Evolutionary conservation across 768 basidiomycete species (phyloP), one percentile per base, ranked within the genome.

Genomic region (Pholiota microspora): DNA sequence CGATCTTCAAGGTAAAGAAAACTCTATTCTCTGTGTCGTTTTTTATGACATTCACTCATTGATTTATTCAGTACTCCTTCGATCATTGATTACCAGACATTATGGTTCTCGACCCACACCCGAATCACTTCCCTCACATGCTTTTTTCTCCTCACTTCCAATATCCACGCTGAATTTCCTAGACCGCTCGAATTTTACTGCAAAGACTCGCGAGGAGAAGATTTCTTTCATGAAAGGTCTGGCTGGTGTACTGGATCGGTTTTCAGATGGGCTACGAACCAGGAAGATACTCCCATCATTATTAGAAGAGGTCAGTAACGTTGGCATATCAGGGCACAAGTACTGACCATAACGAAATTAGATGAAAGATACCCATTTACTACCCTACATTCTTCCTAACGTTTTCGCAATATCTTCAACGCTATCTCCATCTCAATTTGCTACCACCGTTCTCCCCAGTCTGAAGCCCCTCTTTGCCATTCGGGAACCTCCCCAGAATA

Each of bases 401-500:
- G 90, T 98, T 12, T 96, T 99, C 66, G 80, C 82, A 45, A 98
- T 99, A 54, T 85, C 93, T 18, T 83, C 79, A 55, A 77, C 85
- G 21, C 73, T 98, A 46, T 83, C 89, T 5, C 80, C 92, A 4
- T 65, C 78, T 12, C 93, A 95, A 64, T 99, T 99, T 64, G 86
- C 88, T 0, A 74, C 77, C 15, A 74, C 81, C 51, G 94, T 98
- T 2, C 75, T 98, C 3, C 93, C 94, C 1, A 89, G 86, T 62
- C 77, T 98, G 31, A 94, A 89, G 64, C 96, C 95, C 0, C 71
- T 99, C 15, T 99, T 99, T 59, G 77, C 75, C 0, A 75, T 98
- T 64, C 94, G 90, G 67, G 97, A 99, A 63, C 96, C 97, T 15
- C 95, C 96, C 0, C 95, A 98, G 70, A 97, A 95, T 59, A 96